These are phyloP conservation scores for Mycena sanguinolenta DNA, from an alignment of 768 basidiomycete species.

Conservation along the genomic window DNA sequence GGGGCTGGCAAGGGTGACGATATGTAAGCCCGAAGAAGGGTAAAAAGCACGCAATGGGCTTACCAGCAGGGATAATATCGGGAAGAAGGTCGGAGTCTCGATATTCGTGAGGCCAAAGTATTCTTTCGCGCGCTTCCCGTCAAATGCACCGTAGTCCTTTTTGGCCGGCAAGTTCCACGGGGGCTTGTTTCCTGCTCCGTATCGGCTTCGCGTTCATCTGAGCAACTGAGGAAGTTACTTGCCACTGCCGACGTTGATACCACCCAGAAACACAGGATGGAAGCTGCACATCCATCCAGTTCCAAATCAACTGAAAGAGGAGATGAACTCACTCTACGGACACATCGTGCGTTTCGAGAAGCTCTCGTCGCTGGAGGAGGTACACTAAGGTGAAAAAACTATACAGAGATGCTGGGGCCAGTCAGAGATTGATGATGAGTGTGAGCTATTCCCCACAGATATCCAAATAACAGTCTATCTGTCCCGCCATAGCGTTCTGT, in stretches of 20 bases:
- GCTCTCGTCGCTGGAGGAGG: slow-evolving; percentile 30
- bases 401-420: slow-evolving; percentile 33
- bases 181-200: slow-evolving; percentile 29
- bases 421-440: background rate
- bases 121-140: slow-evolving; percentile 23
- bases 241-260: slow-evolving; percentile 34
- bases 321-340: slow-evolving; percentile 28
- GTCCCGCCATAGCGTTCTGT: slow-evolving; percentile 19
- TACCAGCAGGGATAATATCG: slow-evolving; percentile 32
- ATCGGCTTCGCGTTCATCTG: background rate
- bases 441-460: slow-evolving; percentile 18
- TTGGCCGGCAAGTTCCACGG: slow-evolving; percentile 37
- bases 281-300: slow-evolving; percentile 14
- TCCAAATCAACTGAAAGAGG: background rate
- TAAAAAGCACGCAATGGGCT: background rate
- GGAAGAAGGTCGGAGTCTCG: slow-evolving; percentile 27
- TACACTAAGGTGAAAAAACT: slow-evolving; percentile 23
- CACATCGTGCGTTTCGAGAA: slow-evolving; percentile 30
- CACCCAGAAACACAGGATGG: slow-evolving; percentile 35
- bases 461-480: slow-evolving; percentile 38
- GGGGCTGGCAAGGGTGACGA: slow-evolving; percentile 21
- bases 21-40: background rate
- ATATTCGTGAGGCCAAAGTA: slow-evolving; percentile 28
- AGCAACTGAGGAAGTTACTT: background rate
- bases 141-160: slow-evolving; percentile 26